Base-by-base conservation (phyloP, 345 rosid species). In the Aegle marmelos region DNA sequence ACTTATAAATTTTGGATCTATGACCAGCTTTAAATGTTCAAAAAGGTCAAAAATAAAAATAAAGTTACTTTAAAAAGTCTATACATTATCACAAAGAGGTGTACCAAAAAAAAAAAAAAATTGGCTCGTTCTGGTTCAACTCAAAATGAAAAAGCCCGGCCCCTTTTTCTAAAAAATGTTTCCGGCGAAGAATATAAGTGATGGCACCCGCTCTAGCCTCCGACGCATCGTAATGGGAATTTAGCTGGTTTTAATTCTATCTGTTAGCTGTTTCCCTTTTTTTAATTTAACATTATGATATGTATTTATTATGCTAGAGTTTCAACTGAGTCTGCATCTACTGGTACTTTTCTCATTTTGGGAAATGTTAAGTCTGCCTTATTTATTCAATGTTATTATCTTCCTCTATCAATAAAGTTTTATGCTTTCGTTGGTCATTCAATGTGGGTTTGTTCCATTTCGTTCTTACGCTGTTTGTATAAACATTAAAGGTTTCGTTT, bases 221-320 rank as follows among this genome's bases (percentile, higher is more conserved):
- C 22, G 73, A 24, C 54, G 11, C 36, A 30, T 66, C 68, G 41
- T 80, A 66, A 9, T 87, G 93, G 94, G 91, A 88, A 63, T 92
- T 88, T 73, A 89, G 87, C 80, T 89, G 92, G 93, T 92, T 74
- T 24, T 67, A 25, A 31, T 24, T 48, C 62, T 61, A 62, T 59
- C 10, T 33, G 58, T 76, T 7, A 2, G 34, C 16, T 45, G 63
- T 59, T 69, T 57, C n/a, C 31, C 31, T 37, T 27, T 62, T 7
- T 54, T 16, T 19, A 65, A 19, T 28, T 22, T n/a, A 9, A 45
- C 50, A 50, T 70, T 33, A 28, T 45, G n/a, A 3, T 16, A 2
- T 62, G 13, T 45, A 0, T 31, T 6, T 31, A 4, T 53, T 11
- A 3, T 28, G 66, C 66, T 62, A 7, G 31, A 62, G 2, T 60